Percentiles rank a stretch among this genome's conserved stretches.
These are phyloP conservation scores for Pelargonium citronellum DNA, from an alignment of 441 rosid species.

Conservation along the genomic window DNA sequence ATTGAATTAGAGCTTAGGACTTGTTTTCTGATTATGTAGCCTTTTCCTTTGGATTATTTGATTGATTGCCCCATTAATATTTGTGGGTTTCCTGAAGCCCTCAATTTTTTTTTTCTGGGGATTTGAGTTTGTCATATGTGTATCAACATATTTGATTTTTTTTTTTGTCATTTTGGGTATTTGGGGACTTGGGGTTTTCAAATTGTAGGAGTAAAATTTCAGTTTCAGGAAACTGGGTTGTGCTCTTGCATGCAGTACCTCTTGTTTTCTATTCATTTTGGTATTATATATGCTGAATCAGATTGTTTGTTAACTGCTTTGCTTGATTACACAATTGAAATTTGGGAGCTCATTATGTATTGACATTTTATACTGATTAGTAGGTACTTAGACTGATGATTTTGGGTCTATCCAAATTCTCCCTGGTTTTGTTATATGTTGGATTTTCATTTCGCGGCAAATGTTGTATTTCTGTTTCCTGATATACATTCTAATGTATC, in stretches of 20 bases:
- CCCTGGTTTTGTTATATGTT: neutral
- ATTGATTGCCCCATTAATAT: neutral
- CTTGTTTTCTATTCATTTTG: neutral
- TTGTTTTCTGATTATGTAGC: slow-evolving; percentile 6
- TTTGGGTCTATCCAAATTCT: neutral
- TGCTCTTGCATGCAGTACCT: neutral
- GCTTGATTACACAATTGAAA: too few species aligned
- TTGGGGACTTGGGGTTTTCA: slow-evolving; percentile 4
- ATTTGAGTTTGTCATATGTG: neutral
- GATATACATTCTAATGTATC: neutral
- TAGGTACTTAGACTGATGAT: neutral
- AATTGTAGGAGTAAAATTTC: neutral
- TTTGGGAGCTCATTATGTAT: too few species aligned
- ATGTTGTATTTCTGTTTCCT: neutral
- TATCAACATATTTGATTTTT: slow-evolving; percentile 18
- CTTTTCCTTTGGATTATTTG: neutral
- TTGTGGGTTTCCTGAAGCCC: neutral
- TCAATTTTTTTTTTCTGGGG: neutral
- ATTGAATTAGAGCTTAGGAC: neutral
- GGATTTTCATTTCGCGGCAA: neutral
- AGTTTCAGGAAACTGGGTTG: slow-evolving; percentile 4
- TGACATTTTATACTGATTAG: neutral
- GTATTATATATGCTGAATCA: neutral
- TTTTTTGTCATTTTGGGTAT: slow-evolving; percentile 11
- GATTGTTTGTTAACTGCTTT: neutral